These are phyloP conservation scores for Mycosarcoma maydis DNA, from an alignment of 1,284 basidiomycete species.

Conservation along the genomic window DNA sequence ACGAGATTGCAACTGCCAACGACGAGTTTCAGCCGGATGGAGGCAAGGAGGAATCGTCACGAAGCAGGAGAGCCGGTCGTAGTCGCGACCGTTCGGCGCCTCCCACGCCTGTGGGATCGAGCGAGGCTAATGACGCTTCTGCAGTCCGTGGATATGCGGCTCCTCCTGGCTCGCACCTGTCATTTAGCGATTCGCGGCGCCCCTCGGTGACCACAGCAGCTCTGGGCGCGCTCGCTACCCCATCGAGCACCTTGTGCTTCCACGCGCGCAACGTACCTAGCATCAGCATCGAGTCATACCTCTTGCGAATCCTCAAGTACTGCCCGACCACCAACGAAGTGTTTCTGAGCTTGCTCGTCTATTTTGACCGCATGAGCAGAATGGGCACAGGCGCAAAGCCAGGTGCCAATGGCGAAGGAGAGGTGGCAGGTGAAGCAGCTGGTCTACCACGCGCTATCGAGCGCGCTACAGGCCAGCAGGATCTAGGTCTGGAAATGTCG, in stretches of 20 bases:
- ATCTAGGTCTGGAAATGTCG: not conserved
- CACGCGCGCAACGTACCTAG: constrained; percentile 95
- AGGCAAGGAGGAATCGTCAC: constrained; percentile 30
- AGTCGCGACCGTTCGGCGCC: constrained; percentile 32
- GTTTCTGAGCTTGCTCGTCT: constrained; percentile 90
- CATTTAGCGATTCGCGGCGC: constrained; percentile 48
- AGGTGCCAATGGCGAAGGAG: constrained; percentile 40
- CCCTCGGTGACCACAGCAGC: constrained; percentile 77
- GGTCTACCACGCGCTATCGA: constrained; percentile 44
- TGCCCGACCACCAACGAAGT: constrained; percentile 98
- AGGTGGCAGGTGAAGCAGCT: constrained; percentile 48
- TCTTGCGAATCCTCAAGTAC: constrained; percentile 94
- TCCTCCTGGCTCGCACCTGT: constrained; percentile 43
- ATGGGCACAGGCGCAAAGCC: constrained; percentile 71
- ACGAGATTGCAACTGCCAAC: constrained; percentile 91
- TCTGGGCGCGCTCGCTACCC: constrained; percentile 77
- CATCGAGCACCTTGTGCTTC: constrained; percentile 86
- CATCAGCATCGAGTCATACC: constrained; percentile 92
- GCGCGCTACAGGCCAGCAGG: constrained; percentile 19
- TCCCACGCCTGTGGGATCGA: constrained; percentile 15
- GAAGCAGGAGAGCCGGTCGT: constrained; percentile 16
- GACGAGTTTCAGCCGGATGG: constrained; percentile 71
- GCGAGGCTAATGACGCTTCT: not conserved
- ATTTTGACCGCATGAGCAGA: constrained; percentile 85
- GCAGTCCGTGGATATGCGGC: constrained; percentile 18